A percentile compares a stretch with the other conserved stretches of the same genome.
These are phyloP conservation scores for Epicoccum nigrum DNA, from an alignment of 2,329 filamentous ascomycete species.

Conservation along the genomic window DNA sequence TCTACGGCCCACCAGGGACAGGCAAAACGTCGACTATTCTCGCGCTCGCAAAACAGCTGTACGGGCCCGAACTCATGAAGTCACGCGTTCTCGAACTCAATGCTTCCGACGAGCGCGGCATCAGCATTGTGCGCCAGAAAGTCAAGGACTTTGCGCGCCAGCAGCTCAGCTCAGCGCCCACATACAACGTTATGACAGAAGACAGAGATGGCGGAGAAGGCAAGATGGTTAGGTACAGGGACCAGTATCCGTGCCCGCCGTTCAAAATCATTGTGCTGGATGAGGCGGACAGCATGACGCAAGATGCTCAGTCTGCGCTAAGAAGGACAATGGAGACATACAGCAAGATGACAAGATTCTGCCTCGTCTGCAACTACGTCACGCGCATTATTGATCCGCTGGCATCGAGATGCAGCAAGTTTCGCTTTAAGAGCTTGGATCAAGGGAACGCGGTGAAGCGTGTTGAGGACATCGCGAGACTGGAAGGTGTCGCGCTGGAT, in stretches of 20 bases:
- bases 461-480: constrained; percentile 79
- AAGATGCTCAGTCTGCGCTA: constrained; percentile 92
- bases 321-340: constrained; percentile 98
- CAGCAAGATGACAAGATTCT: constrained; percentile 94
- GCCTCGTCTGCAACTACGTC: constrained; percentile 98
- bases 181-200: constrained; percentile 64
- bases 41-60: constrained; percentile 95
- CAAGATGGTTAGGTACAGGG: constrained; percentile 55
- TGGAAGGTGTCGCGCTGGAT: constrained; percentile 78
- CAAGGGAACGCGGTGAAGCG: constrained; percentile 80
- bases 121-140: constrained; percentile 95
- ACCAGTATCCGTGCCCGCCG: constrained; percentile 87
- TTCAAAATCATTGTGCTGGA: constrained; percentile 99
- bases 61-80: constrained; percentile 91
- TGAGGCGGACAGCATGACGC: constrained; percentile 98
- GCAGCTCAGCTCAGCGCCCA: constrained; percentile 83
- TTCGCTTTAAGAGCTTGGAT: constrained; percentile 95
- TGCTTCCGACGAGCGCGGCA: constrained; percentile 97
- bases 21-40: constrained; percentile 98
- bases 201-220: constrained; percentile 36
- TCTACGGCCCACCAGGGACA: constrained; percentile 96
- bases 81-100: constrained; percentile 98
- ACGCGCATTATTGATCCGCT: constrained; percentile 97
- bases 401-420: constrained; percentile 92
- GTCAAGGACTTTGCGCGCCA: constrained; percentile 98